phyloP scores from a whole-genome alignment of 805 yeast species.

The Pichia rugopelliculosa region DNA sequence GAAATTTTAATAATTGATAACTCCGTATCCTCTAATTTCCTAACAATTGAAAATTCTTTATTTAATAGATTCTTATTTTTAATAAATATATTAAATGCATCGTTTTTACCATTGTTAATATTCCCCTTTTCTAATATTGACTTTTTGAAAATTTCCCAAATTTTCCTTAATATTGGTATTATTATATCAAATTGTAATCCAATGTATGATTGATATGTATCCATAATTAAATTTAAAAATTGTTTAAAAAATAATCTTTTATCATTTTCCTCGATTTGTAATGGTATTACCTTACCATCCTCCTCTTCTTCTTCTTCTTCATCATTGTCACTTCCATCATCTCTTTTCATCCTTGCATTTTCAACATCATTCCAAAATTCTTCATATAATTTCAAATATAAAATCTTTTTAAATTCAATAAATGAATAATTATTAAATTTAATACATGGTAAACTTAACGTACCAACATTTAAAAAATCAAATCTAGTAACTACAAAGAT shows the following conservation, averaged over 20 bases:
- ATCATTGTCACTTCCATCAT: background rate
- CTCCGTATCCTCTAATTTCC: slow-evolving; percentile 15
- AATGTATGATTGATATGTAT: slow-evolving; percentile 37
- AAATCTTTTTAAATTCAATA: slow-evolving; percentile 31
- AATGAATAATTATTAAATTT: slow-evolving; percentile 33
- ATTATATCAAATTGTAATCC: slow-evolving; percentile 37
- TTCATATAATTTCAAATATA: slow-evolving; percentile 18
- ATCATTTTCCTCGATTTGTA: slow-evolving; percentile 10
- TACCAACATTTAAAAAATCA: slow-evolving; percentile 31
- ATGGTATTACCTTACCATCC: background rate
- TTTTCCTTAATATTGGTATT: slow-evolving; percentile 20
- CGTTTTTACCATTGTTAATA: slow-evolving; percentile 19
- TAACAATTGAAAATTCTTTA: slow-evolving; percentile 20
- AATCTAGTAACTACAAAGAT: slow-evolving; percentile 36
- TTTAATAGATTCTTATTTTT: slow-evolving; percentile 20
- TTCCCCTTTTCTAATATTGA: slow-evolving; percentile 18
- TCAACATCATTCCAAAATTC: slow-evolving; percentile 12
- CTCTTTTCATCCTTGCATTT: background rate
- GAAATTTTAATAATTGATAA: slow-evolving; percentile 3
- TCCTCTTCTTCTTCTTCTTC: background rate
- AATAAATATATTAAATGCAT: slow-evolving; percentile 24
- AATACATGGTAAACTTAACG: slow-evolving; percentile 35
- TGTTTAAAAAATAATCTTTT: slow-evolving; percentile 18
- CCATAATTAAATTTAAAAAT: slow-evolving; percentile 38
- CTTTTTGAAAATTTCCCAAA: slow-evolving; percentile 27